Evolutionary conservation across 164 flowering plant species (phyloP).

Genomic region (Brasenia schreberi): DNA sequence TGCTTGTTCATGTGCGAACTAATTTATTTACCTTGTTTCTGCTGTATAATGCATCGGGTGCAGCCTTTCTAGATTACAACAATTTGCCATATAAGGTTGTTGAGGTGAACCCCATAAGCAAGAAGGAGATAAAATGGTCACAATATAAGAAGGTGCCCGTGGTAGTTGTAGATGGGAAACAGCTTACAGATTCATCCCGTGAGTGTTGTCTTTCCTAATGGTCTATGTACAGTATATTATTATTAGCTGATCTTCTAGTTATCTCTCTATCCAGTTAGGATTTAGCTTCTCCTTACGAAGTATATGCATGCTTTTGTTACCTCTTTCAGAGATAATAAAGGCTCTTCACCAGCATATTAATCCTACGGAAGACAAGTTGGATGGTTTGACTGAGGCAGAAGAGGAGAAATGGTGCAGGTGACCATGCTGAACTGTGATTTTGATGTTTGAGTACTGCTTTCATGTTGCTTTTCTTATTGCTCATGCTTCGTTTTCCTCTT

Average conservation of each 20-base stretch:
- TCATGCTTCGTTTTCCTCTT: no score
- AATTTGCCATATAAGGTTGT: slow-evolving; percentile 68
- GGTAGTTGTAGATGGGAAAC: slow-evolving; percentile 53
- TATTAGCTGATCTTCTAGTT: no score
- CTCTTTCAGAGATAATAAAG: not conserved
- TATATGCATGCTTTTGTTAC: not conserved
- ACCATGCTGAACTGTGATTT: not conserved
- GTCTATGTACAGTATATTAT: not conserved
- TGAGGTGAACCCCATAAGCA: slow-evolving; percentile 75
- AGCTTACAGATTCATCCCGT: slow-evolving; percentile 72
- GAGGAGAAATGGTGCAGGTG: slow-evolving; percentile 2
- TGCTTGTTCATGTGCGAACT: not conserved
- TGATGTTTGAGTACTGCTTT: not conserved
- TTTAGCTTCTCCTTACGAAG: not conserved
- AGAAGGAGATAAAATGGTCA: slow-evolving; percentile 76
- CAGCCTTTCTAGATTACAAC: slow-evolving; percentile 70
- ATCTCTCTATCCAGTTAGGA: no score
- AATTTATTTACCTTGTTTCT: not conserved
- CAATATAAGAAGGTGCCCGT: slow-evolving; percentile 84
- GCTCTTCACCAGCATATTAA: not conserved
- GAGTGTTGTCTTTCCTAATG: not conserved
- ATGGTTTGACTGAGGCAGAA: not conserved
- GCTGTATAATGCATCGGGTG: not conserved
- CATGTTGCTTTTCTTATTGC: no score
- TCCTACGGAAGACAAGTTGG: not conserved